These are phyloP conservation scores for Seiridium unicorne DNA, from an alignment of 2,329 filamentous ascomycete genomes.

Conservation along the genomic window DNA sequence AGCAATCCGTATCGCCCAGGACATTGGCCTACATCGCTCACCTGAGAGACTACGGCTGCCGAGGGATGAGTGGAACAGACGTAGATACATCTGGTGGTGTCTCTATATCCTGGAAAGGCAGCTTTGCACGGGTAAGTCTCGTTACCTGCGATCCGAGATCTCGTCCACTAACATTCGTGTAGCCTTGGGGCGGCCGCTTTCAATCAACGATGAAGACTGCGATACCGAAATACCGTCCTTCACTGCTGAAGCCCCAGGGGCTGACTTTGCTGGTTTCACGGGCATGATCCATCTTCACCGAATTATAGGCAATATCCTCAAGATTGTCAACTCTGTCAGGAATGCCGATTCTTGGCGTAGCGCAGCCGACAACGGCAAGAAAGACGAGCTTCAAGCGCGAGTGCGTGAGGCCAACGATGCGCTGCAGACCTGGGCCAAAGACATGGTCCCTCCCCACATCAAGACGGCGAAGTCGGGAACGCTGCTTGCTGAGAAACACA, in stretches of 20 bases:
- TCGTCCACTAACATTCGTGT: neutral
- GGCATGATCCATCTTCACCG: neutral
- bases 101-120: slow-evolving; percentile 1
- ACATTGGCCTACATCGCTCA: neutral
- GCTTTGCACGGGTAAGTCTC: neutral
- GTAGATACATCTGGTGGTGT: neutral
- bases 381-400: neutral
- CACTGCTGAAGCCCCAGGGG: neutral
- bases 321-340: slow-evolving; percentile 1
- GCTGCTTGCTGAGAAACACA: neutral
- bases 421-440: neutral
- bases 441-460: neutral
- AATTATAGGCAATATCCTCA: neutral
- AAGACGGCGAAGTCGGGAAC: neutral
- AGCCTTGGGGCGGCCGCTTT: neutral
- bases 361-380: neutral
- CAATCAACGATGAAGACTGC: neutral
- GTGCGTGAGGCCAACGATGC: neutral
- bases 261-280: neutral
- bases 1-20: slow-evolving; percentile 1
- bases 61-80: neutral
- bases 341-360: neutral
- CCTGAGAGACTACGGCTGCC: neutral
- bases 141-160: neutral
- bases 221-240: neutral